Base-by-base conservation (phyloP, 2,329 filamentous ascomycete species). In the Aureobasidium uvarum region DNA sequence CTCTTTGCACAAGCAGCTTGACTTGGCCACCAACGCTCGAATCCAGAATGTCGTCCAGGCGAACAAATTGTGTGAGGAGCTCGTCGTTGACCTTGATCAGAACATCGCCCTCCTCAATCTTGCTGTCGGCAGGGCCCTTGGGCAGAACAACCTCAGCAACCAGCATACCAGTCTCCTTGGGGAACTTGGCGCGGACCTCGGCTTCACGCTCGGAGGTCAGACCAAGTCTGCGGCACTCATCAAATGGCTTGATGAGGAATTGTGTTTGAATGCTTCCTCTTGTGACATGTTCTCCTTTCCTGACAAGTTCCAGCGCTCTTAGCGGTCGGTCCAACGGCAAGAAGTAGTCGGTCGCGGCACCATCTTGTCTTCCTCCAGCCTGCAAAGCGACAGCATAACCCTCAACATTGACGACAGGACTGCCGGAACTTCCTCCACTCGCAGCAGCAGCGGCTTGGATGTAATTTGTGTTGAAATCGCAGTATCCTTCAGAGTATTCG, bases 211-310 rank as follows among this genome's bases (percentile, higher is more conserved):
- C 85, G 0, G 92, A 84, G 1, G 86, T 91, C 67, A 99, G 81
- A 8, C 95, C 95, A 13, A 99, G 82, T 67, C 95, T 86, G 64
- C 94, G 88, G 77, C 95, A 98, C 76, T 99, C 96, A 71, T 99
- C 96, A 72, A 99, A 99, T 0, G 95, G 92, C 77, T 98, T 98
- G 68, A 99, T 85, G 62, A 98, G 84, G 84, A 96, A 99, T 76
- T 99, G 95, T 68, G 92, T 96, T 78, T 99, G 95, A 58, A 99
- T 96, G n/a, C 95, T 96, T 55, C 95, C 95, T 71, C 95, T 85
- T n/a, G 89, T 87, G 62, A 99, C 88, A 2, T 85, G 85, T 70
- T 88, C 85, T 39, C 86, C 88, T 69, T 88, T 83, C 74, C 90
- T 92, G 64, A 99, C 89, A 73, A 92, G 96, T 74, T 92, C 85